A percentile compares a stretch with the other conserved stretches of the same genome.
These are phyloP conservation scores for Geranium rotundifolium DNA, from an alignment of 345 rosid genomes.

Conservation along the genomic window DNA sequence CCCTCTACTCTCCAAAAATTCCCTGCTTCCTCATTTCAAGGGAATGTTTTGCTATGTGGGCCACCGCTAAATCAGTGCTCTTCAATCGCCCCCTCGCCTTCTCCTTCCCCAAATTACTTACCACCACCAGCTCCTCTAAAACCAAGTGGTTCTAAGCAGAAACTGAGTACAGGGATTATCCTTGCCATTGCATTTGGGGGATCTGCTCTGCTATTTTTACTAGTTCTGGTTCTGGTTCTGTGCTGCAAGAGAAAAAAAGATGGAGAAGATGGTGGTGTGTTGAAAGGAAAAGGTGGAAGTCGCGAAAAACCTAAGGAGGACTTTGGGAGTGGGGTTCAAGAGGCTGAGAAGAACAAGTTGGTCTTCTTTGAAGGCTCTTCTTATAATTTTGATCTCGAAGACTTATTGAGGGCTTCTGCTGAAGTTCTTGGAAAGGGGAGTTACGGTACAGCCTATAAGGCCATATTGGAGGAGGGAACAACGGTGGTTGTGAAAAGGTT, in stretches of 20 bases:
- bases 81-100: conserved; percentile 33
- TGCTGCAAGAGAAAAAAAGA: conserved; percentile 50
- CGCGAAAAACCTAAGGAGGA: conserved; percentile 56
- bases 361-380: conserved; percentile 84
- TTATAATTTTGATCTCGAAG: conserved; percentile 74
- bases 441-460: conserved; percentile 89
- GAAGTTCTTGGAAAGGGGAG: conserved; percentile 95
- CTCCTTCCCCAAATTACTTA: conserved; percentile 36
- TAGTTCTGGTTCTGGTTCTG: conserved; percentile 32
- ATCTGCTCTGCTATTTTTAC: conserved; percentile 30
- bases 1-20: conserved; percentile 54
- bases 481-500: conserved; percentile 72
- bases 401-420: conserved; percentile 88
- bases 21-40: conserved; percentile 60
- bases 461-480: conserved; percentile 79
- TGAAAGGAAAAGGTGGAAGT: conserved; percentile 44
- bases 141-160: conserved; percentile 24
- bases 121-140: conserved; percentile 17
- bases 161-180: conserved; percentile 39
- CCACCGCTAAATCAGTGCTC: conserved; percentile 49
- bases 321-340: conserved; percentile 90
- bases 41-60: conserved; percentile 60
- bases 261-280: conserved; percentile 19
- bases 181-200: conserved; percentile 62
- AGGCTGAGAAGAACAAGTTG: conserved; percentile 91